Percentiles rank a stretch among this genome's conserved stretches.
Evolutionary conservation across 2,329 filamentous ascomycete species (phyloP).

Genomic region (Verruconis gallopava): DNA sequence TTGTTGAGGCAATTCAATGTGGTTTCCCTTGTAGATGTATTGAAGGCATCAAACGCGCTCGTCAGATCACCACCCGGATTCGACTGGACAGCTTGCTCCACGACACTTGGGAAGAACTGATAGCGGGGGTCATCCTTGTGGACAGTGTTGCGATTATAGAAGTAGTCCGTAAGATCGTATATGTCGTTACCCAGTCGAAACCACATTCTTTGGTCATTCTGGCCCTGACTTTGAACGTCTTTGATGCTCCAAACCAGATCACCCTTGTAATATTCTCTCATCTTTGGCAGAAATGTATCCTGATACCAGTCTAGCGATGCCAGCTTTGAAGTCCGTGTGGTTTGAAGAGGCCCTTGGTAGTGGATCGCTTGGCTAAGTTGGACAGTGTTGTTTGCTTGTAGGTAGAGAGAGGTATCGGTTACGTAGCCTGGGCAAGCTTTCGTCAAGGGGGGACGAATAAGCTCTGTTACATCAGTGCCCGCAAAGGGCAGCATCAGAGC

Average conservation of each 20-base stretch:
- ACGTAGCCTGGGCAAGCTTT: constrained; percentile 64
- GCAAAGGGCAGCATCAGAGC: constrained; percentile 63
- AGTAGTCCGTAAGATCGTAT: constrained; percentile 89
- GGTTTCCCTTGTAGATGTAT: constrained; percentile 44
- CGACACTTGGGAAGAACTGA: constrained; percentile 55
- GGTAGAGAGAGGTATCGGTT: constrained; percentile 37
- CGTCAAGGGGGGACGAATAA: constrained; percentile 69
- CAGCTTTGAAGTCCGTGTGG: constrained; percentile 46
- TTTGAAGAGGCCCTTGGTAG: constrained; percentile 49
- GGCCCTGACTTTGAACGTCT: constrained; percentile 51
- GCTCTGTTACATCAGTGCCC: constrained; percentile 67
- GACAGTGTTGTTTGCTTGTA: constrained; percentile 54
- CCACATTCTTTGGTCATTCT: constrained; percentile 59
- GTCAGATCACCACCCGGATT: constrained; percentile 75
- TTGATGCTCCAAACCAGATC: constrained; percentile 59
- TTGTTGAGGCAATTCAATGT: constrained; percentile 72
- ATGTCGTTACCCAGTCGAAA: constrained; percentile 62
- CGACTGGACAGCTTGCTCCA: constrained; percentile 56
- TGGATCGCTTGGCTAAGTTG: constrained; percentile 46
- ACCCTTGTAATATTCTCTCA: constrained; percentile 79
- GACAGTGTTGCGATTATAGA: constrained; percentile 53
- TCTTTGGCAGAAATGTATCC: constrained; percentile 58
- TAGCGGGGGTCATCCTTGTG: constrained; percentile 45
- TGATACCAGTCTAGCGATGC: constrained; percentile 63
- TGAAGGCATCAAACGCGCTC: constrained; percentile 37